Evolutionary conservation across 441 rosid genomes (phyloP).

Genomic region (Pelargonium citronellum): DNA sequence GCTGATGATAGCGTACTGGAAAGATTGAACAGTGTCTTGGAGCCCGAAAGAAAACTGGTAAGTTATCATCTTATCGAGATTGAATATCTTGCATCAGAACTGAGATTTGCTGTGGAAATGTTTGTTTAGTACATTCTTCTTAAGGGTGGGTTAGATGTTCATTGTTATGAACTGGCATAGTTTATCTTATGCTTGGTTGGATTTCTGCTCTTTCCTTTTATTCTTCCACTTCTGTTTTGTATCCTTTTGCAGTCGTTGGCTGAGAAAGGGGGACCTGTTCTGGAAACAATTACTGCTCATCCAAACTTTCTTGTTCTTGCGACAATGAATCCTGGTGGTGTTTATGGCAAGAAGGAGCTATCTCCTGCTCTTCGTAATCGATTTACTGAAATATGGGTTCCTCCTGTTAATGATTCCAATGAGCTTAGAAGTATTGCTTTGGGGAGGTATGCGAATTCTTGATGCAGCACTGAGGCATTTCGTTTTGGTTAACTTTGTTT

Average conservation of each 20-base stretch:
- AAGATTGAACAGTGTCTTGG: constrained; percentile 91
- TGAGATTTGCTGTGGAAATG: neutral
- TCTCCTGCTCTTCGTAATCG: constrained; percentile 97
- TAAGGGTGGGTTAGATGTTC: neutral
- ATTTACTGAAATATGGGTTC: constrained; percentile 98
- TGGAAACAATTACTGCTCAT: constrained; percentile 78
- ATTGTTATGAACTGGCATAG: neutral
- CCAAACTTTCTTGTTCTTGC: constrained; percentile 73
- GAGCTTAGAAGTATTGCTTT: constrained; percentile 78
- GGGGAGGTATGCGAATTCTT: constrained; percentile 43
- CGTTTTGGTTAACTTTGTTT: neutral
- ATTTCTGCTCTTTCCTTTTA: neutral
- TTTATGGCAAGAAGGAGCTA: constrained; percentile 94
- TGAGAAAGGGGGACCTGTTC: constrained; percentile 80
- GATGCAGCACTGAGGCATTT: constrained; percentile 12
- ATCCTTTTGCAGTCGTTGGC: constrained; percentile 66
- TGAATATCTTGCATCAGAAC: neutral
- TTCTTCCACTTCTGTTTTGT: constrained; percentile 7
- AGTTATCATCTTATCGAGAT: constrained; percentile 20
- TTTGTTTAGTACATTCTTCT: neutral
- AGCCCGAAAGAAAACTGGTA: constrained; percentile 86
- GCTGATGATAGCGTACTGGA: constrained; percentile 98
- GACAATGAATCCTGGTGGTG: constrained; percentile 99
- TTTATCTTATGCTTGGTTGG: constrained; percentile 2
- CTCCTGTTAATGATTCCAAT: constrained; percentile 52